Evolutionary conservation across 2,329 filamentous ascomycete genomes (phyloP), one percentile per base, ranked within the genome.

Genomic region (Sporothrix phasma): DNA sequence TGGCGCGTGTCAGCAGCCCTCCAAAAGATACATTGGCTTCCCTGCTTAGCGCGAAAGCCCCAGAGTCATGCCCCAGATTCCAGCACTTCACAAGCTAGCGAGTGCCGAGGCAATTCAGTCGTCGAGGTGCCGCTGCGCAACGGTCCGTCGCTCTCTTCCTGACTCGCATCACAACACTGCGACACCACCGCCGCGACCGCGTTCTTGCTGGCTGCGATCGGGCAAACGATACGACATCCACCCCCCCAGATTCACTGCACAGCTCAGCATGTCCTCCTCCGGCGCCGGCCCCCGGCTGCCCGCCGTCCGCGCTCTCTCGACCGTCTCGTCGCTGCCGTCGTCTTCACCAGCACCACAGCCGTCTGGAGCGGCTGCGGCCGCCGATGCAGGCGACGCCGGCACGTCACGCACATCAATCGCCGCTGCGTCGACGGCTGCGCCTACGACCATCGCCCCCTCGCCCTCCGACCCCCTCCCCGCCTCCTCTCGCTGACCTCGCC

Each of bases 401-500:
- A 56, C 39, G 1, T 15, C 43, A 29, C 19, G 26, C 29, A 45
- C 39, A 2, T 39, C 56, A 8, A 19, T 45, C n/a, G n/a, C 45
- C 11, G 10, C 64, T 0, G 4, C 58, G 13, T 24, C 43, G 17
- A 10, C 15, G 39, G 43, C 29, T 5, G 24, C 51, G 3, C 13
- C 49, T 1, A 13, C 49, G 3, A 13, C 49, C 29, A 3, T 31
- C 3, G 7, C 24, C 3, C 19, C 17, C 3, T 26, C 22, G 10
- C 19, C 49, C 17, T 11, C 29, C 34, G 34, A 37, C 34, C 34
- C 56, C 3, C 62, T 60, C 11, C 61, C 49, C 3, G 19, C 49
- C 62, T 73, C 56, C 66, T 73, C 59, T 67, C 75, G 64, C 54
- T 68, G 17, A 69, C 73, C 51, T 81, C 84, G 2, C 85, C 85